Percentiles rank a stretch among this genome's conserved stretches.
Conservation (phyloP, 305 asterid species). For the Fraxinus xanthoxyloides region DNA sequence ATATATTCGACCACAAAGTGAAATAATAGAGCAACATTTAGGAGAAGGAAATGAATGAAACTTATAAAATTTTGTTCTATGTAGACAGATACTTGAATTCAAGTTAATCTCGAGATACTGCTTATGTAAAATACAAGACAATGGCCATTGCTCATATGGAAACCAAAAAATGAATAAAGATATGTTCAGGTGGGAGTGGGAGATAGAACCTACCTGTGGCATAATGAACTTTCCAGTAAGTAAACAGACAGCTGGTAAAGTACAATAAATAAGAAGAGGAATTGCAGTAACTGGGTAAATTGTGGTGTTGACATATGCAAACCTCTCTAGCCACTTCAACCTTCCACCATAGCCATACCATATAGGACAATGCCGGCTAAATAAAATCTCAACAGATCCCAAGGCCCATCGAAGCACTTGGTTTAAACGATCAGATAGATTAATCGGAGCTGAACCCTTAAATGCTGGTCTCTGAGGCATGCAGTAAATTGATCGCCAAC, state of each 20-base stretch:
- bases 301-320: constrained; percentile 64
- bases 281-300: constrained; percentile 54
- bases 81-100: not conserved
- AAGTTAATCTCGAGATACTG: not conserved
- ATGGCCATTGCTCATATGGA: not conserved
- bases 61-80: not conserved
- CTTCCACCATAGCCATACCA: constrained; percentile 66
- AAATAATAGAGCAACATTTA: not conserved
- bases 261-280: constrained; percentile 54
- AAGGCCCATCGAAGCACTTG: constrained; percentile 69
- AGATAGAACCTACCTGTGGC: constrained; percentile 42
- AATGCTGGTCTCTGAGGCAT: constrained; percentile 60
- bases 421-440: constrained; percentile 60
- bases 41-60: not conserved
- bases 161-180: not conserved
- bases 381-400: constrained; percentile 61
- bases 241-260: constrained; percentile 54
- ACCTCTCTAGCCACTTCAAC: constrained; percentile 71
- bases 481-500: constrained; percentile 62
- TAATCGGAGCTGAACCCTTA: constrained; percentile 58
- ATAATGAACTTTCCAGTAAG: constrained; percentile 56
- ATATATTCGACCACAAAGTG: not conserved
- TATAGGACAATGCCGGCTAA: constrained; percentile 58
- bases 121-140: not conserved
- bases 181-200: not conserved